Evolutionary conservation across 495 filamentous ascomycete species (phyloP).

Genomic region (Xylaria scruposa): DNA sequence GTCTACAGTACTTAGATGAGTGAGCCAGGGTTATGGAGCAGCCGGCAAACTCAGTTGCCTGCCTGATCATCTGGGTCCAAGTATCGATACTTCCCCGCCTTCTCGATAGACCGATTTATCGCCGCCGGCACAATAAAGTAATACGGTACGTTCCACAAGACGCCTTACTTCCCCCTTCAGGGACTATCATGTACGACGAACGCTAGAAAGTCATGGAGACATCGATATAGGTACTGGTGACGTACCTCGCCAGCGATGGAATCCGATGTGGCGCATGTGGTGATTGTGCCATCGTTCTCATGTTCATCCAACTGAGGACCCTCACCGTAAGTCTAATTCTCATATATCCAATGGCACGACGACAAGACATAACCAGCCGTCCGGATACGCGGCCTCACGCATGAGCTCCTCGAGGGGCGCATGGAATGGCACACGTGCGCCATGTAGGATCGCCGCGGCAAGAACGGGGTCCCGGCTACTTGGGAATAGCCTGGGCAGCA

Average conservation of each 20-base stretch:
- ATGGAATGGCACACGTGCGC: constrained; percentile 79
- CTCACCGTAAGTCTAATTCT: neutral
- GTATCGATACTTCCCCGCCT: neutral
- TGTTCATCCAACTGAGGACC: neutral
- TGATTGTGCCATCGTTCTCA: neutral
- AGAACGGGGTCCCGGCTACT: constrained; percentile 84
- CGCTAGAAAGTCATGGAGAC: neutral
- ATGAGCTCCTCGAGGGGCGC: constrained; percentile 88
- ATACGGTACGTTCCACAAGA: neutral
- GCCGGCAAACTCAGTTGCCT: neutral
- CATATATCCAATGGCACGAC: constrained; percentile 57
- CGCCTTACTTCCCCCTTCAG: neutral
- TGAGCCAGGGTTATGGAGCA: neutral
- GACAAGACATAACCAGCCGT: constrained; percentile 89
- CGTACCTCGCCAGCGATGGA: neutral
- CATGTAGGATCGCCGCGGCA: constrained; percentile 90
- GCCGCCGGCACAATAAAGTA: neutral
- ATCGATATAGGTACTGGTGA: neutral
- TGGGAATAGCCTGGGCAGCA: constrained; percentile 87
- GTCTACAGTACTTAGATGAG: neutral
- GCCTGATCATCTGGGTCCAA: neutral
- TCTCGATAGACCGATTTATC: neutral
- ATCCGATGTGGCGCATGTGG: neutral
- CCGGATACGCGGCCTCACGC: constrained; percentile 80
- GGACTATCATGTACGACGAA: neutral